Conservation (phyloP, 2,329 filamentous ascomycete genomes). For the Lachnellula occidentalis region DNA sequence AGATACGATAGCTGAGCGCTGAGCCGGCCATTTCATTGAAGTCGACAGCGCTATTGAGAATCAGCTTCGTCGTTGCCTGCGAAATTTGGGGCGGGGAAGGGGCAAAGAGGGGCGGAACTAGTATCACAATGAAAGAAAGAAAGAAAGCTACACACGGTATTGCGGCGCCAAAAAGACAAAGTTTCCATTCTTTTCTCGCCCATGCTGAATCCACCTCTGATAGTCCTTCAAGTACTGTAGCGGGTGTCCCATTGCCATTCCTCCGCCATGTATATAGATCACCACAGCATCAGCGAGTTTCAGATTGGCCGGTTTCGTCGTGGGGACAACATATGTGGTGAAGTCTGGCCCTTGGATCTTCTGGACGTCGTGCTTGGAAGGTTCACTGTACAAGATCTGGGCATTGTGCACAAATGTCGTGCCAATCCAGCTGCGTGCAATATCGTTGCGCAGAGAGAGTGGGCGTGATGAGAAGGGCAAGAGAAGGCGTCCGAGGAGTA, state of each 20-base stretch:
- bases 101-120: too few relatives aligned
- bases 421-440: neutral
- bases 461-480: neutral
- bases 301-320: neutral
- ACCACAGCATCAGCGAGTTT: neutral
- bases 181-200: neutral
- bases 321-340: neutral
- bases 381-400: neutral
- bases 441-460: neutral
- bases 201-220: neutral
- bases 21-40: neutral
- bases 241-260: neutral
- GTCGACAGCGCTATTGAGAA: neutral
- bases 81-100: too few relatives aligned
- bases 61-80: neutral
- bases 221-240: neutral
- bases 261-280: neutral
- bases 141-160: neutral
- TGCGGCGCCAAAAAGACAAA: neutral
- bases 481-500: neutral
- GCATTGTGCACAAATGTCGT: neutral
- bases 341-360: neutral
- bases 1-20: neutral
- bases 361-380: neutral
- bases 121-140: neutral